These are phyloP conservation scores for Apiospora kogelbergensis DNA, from an alignment of 2,329 filamentous ascomycete genomes.

Conservation along the genomic window DNA sequence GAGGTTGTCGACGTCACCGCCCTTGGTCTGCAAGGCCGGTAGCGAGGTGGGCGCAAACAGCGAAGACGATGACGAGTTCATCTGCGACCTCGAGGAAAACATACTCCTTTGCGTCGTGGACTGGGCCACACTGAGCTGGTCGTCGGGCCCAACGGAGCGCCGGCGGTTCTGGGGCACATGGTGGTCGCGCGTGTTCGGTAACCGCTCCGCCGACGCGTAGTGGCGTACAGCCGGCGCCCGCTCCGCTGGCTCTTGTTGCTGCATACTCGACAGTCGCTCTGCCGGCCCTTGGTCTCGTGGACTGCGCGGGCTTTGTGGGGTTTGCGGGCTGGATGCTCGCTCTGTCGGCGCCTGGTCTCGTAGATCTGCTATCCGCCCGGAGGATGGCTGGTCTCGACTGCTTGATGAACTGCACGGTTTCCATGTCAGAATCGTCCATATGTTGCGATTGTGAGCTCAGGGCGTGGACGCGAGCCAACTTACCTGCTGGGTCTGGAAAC, in stretches of 20 bases:
- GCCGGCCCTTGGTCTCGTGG: neutral
- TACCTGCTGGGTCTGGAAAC: conserved; percentile 5
- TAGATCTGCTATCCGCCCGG: neutral
- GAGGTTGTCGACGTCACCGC: conserved; percentile 30
- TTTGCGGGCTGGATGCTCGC: neutral
- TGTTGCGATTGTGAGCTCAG: too few species aligned
- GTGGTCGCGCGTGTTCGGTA: neutral
- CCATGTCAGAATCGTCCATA: neutral
- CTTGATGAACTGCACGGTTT: neutral
- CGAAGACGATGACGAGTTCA: conserved; percentile 29
- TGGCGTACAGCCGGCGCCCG: neutral
- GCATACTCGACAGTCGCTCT: neutral
- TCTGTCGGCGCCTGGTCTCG: neutral
- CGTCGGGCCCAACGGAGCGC: neutral
- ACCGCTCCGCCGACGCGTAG: neutral
- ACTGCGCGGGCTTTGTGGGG: neutral
- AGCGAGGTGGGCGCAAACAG: conserved; percentile 16
- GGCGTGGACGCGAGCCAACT: neutral
- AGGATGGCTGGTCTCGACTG: neutral
- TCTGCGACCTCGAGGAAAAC: conserved; percentile 26
- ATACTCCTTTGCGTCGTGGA: conserved; percentile 27
- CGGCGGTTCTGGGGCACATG: neutral
- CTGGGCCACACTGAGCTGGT: neutral
- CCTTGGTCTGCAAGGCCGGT: conserved; percentile 26
- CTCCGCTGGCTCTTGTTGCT: neutral